Evolutionary conservation across 768 basidiomycete genomes (phyloP).

Genomic region (Auricularia auricula-judae): DNA sequence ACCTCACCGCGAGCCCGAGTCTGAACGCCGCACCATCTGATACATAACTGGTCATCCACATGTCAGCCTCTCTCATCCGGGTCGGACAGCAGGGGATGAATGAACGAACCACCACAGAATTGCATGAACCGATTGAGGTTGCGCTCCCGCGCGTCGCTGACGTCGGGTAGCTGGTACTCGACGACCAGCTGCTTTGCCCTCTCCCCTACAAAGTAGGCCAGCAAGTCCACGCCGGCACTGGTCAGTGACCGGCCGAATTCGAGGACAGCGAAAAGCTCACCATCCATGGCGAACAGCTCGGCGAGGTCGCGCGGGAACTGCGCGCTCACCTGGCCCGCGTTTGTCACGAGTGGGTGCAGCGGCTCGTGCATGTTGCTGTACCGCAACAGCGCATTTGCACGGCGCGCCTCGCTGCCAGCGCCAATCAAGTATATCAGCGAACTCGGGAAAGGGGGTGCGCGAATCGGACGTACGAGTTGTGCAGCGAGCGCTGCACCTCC

Average conservation of each 20-base stretch:
- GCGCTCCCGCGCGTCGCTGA: slow-evolving; percentile 29
- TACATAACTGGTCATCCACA: slow-evolving; percentile 16
- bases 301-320: slow-evolving; percentile 42
- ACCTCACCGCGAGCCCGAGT: not conserved
- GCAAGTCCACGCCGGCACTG: too few species aligned
- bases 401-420: slow-evolving; percentile 40
- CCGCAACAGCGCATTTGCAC: slow-evolving; percentile 38
- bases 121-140: slow-evolving; percentile 48
- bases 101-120: slow-evolving; percentile 35
- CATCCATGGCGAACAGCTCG: slow-evolving; percentile 40
- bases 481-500: slow-evolving; percentile 33
- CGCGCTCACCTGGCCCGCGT: slow-evolving; percentile 34
- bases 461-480: slow-evolving; percentile 41
- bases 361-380: slow-evolving; percentile 27
- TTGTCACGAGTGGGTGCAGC: slow-evolving; percentile 37
- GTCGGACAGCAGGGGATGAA: not conserved
- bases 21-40: slow-evolving; percentile 33
- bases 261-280: slow-evolving; percentile 19
- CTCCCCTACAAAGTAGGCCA: not conserved
- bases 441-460: not conserved
- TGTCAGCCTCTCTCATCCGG: not conserved
- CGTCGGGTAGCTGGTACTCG: slow-evolving; percentile 23
- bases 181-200: slow-evolving; percentile 18
- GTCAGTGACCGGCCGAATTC: too few species aligned
- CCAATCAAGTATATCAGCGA: not conserved